Evolutionary conservation across 1,284 basidiomycete species (phyloP).

Genomic region (Marasmius fiardii): DNA sequence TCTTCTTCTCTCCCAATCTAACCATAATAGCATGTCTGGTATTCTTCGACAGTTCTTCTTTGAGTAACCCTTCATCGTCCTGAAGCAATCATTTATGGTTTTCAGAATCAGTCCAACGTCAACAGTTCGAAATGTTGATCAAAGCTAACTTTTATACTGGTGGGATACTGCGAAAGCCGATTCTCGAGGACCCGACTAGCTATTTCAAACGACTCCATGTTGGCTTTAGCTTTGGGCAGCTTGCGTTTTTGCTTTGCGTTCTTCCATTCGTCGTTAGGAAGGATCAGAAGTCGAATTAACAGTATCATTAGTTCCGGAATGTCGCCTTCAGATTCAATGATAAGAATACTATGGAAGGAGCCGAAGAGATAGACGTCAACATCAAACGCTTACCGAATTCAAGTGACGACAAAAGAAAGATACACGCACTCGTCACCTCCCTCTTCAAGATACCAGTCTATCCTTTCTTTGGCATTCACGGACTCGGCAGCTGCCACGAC

Average conservation of each 20-base stretch:
- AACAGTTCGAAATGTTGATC: conserved; percentile 4
- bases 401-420: conserved; percentile 6
- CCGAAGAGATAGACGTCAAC: too few species aligned
- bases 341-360: conserved; percentile 47
- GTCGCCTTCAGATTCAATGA: conserved; percentile 53
- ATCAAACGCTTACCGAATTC: conserved; percentile 6
- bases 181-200: conserved; percentile 46
- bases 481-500: conserved; percentile 50
- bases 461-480: conserved; percentile 46
- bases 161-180: conserved; percentile 56
- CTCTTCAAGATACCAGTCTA: conserved; percentile 90
- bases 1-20: conserved; percentile 77
- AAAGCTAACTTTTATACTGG: conserved; percentile 49
- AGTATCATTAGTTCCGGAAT: conserved; percentile 67
- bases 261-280: conserved; percentile 62
- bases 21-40: conserved; percentile 69
- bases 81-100: conserved; percentile 13
- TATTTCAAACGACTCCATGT: conserved; percentile 42
- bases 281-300: conserved; percentile 67
- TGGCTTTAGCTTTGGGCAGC: conserved; percentile 73
- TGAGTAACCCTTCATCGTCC: conserved; percentile 54
- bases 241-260: conserved; percentile 66
- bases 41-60: conserved; percentile 37
- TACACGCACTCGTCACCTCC: conserved; percentile 82
- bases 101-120: neutral